Conservation (phyloP, 805 yeast genomes). For the Candida wancherniae region DNA sequence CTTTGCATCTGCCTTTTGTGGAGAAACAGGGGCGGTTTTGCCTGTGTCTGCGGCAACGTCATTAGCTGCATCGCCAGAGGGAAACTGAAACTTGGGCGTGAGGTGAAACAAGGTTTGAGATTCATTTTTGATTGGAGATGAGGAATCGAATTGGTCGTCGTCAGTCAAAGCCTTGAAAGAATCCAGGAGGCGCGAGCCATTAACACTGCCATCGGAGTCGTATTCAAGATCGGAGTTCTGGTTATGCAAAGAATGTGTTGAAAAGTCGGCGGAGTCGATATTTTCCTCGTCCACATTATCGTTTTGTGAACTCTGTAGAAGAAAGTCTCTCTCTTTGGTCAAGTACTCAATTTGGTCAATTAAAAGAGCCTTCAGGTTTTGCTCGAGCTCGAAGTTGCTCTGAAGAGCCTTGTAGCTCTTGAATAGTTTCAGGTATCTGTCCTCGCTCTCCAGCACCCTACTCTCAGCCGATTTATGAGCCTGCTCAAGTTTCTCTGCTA, state of each 20-base stretch:
- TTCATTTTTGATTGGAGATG: conserved; percentile 25
- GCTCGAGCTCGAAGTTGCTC: conserved; percentile 49
- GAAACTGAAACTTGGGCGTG: conserved; percentile 4
- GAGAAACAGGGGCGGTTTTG: conserved; percentile 13
- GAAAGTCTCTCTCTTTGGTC: conserved; percentile 29
- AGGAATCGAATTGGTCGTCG: conserved; percentile 15
- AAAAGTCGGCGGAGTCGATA: background rate
- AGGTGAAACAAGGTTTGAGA: conserved; percentile 2
- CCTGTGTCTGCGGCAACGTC: background rate
- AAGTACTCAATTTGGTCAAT: conserved; percentile 52
- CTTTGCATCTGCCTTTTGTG: conserved; percentile 33
- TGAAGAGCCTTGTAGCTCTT: conserved; percentile 39
- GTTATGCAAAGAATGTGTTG: background rate
- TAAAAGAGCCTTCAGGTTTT: conserved; percentile 46
- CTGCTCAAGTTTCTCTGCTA: conserved; percentile 17
- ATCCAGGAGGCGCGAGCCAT: conserved; percentile 20
- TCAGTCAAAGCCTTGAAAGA: conserved; percentile 19
- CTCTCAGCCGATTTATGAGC: conserved; percentile 5
- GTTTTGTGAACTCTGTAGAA: conserved; percentile 9
- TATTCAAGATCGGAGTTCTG: conserved; percentile 12
- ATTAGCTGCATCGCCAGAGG: background rate
- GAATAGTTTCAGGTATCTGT: conserved; percentile 26
- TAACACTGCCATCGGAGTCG: conserved; percentile 19
- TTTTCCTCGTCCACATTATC: conserved; percentile 1
- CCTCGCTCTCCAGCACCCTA: conserved; percentile 10